A percentile compares a stretch with the other conserved stretches of the same genome.
Conservation (phyloP, 2,329 filamentous ascomycete species). For the Biscogniauxia mediterranea region DNA sequence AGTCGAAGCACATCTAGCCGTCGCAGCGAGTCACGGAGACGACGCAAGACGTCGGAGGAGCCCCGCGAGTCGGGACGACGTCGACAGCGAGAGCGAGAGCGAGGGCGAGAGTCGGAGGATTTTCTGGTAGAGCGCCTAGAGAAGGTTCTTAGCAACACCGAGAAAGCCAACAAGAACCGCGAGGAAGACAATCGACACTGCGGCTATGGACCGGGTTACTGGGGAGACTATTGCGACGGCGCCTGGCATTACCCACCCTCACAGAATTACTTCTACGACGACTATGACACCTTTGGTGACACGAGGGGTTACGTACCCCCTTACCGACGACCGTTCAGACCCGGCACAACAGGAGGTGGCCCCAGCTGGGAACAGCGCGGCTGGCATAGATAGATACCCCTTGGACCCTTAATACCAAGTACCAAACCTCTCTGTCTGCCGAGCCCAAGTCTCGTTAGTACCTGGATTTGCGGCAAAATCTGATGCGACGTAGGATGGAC, state of each 20-base stretch:
- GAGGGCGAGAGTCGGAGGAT: neutral
- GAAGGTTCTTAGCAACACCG: neutral
- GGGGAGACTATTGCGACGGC: neutral
- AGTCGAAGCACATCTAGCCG: conserved; percentile 3
- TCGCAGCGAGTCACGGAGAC: neutral
- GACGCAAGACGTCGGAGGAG: neutral
- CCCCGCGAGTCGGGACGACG: conserved; percentile 5
- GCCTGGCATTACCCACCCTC: neutral
- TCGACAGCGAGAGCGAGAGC: neutral
- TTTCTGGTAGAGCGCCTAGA: neutral
- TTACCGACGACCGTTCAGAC: neutral
- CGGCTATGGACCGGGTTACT: neutral
- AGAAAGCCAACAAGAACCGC: neutral
- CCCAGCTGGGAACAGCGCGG: neutral
- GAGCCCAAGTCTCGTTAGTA: neutral
- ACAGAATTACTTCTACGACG: neutral
- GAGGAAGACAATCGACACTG: neutral
- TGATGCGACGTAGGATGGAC: neutral
- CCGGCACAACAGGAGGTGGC: neutral
- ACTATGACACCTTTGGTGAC: neutral
- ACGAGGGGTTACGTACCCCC: neutral
- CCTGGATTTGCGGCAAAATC: neutral
- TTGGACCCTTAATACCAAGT: neutral
- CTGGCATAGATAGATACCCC: neutral
- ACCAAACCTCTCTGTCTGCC: neutral